phyloP scores from a whole-genome alignment of 2,329 filamentous ascomycete genomes.

The Colletotrichum sp. region DNA sequence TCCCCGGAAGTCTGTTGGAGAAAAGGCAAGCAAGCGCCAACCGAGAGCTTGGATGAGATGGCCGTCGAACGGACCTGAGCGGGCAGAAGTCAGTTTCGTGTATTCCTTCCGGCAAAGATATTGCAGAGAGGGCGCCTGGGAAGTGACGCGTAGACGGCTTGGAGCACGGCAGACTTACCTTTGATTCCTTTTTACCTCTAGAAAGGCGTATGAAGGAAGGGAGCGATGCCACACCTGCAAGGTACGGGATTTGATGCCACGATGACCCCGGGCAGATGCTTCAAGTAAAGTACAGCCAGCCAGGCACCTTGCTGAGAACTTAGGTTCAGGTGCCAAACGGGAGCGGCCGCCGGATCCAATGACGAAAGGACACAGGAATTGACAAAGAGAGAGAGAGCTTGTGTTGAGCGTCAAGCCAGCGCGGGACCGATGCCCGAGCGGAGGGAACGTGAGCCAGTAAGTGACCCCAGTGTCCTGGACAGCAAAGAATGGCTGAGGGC shows the following conservation, averaged over 20 bases:
- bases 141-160: background rate
- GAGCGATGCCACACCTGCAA: background rate
- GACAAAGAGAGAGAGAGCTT: background rate
- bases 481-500: background rate
- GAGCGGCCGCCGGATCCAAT: background rate
- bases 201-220: background rate
- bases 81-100: background rate
- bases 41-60: background rate
- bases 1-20: background rate
- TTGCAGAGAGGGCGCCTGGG: background rate
- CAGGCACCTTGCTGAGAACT: background rate
- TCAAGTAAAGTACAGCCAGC: background rate
- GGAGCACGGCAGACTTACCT: background rate
- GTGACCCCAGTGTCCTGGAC: background rate
- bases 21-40: background rate
- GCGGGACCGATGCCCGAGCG: background rate
- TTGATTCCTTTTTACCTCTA: background rate
- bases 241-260: background rate
- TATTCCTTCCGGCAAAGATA: background rate
- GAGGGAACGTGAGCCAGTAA: constrained; percentile 10
- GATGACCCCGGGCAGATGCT: background rate
- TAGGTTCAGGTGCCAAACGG: background rate
- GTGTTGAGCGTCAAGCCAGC: constrained; percentile 1
- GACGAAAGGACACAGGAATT: background rate
- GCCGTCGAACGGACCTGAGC: background rate